phyloP scores from a whole-genome alignment of 2,329 filamentous ascomycete genomes.

The Aureobasidium sp. region DNA sequence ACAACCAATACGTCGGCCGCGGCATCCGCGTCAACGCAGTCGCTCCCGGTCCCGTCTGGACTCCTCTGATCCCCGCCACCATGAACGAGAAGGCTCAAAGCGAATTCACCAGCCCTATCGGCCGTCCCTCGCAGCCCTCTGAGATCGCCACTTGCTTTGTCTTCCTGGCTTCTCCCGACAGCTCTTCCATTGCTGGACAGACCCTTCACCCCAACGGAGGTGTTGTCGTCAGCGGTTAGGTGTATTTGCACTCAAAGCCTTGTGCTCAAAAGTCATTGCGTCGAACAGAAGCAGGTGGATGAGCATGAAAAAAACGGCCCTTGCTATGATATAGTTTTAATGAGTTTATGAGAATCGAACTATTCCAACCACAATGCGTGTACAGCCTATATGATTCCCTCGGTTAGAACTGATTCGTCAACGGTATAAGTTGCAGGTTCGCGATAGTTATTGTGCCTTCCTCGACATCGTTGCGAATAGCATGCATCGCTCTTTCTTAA shows the following conservation, averaged over 20 bases:
- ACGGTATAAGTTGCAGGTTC: too few species aligned
- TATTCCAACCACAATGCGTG: too few species aligned
- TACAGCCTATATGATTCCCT: too few species aligned
- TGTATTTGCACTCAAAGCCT: neutral
- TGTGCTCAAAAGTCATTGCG: neutral
- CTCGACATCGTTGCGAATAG: too few species aligned
- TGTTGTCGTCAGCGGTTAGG: constrained; percentile 39
- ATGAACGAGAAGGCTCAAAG: constrained; percentile 64
- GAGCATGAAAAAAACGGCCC: neutral
- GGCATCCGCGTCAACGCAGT: constrained; percentile 69
- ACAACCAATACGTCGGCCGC: constrained; percentile 62
- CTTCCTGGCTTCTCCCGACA: constrained; percentile 68
- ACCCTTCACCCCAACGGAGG: constrained; percentile 57
- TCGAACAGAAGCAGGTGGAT: neutral
- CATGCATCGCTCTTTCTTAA: too few species aligned
- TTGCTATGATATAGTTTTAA: constrained; percentile 1
- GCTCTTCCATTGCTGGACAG: constrained; percentile 66
- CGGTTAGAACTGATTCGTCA: too few species aligned
- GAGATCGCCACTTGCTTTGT: constrained; percentile 78
- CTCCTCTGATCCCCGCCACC: constrained; percentile 62
- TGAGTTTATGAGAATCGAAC: neutral
- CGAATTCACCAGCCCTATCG: constrained; percentile 65
- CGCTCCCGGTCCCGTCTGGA: constrained; percentile 73
- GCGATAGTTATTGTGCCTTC: too few species aligned
- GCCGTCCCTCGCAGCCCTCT: constrained; percentile 66